Base-by-base conservation (phyloP, 148 eudicot genomes). In the Chenopodium berlandieri region DNA sequence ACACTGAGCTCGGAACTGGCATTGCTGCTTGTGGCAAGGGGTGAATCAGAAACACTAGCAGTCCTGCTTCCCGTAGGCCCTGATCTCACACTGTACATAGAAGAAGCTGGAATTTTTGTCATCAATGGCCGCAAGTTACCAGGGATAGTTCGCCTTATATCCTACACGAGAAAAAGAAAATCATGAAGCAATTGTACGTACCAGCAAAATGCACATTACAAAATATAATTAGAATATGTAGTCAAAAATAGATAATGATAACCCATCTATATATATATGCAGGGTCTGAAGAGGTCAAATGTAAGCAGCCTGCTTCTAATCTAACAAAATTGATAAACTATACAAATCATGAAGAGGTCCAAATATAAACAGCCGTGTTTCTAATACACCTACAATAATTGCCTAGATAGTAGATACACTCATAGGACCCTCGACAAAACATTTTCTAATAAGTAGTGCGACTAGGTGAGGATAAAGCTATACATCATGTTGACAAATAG, bases 71-170 rank as follows among this genome's bases (percentile, higher is more conserved):
- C 87, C 31, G 90, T 72, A 4, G 92, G 92, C 19, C 98, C 99
- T 46, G 98, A 88, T 87, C 99, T 87, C 84, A 96, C 98, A 73
- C 99, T 94, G 82, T 96, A 96, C 95, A 96, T 91, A 40, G 99
- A 96, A 47, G 99, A 96, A 84, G 99, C 98, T 68, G 99, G 99
- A 83, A 96, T 91, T 83, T 96, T 96, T 71, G 98, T 90, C 99
- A 96, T 96, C 83, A 91, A 80, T 76, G 99, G 98, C 75, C 97
- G 83, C 69, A 96, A 81, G 84, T 92, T 96, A 52, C 97, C 97
- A 4, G 97, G 98, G 82, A 96, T 86, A 50, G 83, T 91, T 79
- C 93, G 89, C 85, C 98, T 90, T 81, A 96, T 92, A 88, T 90
- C 99, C 99, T 96, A 90, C 82, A 71, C 67, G 17, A 80, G 46